These are phyloP conservation scores for Melaleuca alternifolia DNA, from an alignment of 345 rosid genomes.

Conservation along the genomic window DNA sequence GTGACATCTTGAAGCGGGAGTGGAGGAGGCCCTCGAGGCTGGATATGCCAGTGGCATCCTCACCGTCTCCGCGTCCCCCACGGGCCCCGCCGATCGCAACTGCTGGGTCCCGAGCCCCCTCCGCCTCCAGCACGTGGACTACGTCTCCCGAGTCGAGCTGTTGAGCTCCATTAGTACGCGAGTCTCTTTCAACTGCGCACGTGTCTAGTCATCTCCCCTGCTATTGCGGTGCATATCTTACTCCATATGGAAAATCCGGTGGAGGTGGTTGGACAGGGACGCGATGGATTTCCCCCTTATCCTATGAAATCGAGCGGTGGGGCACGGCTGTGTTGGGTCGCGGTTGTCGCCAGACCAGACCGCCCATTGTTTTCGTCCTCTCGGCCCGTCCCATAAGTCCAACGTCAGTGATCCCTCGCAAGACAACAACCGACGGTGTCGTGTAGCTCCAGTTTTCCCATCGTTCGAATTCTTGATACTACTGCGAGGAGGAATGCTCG, in stretches of 20 bases:
- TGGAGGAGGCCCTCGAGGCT: too few relatives aligned
- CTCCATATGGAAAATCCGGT: background rate
- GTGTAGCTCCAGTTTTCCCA: background rate
- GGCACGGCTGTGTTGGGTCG: background rate
- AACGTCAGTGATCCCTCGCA: background rate
- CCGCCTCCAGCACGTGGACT: too few relatives aligned
- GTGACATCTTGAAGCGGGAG: too few relatives aligned
- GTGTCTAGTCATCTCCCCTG: background rate
- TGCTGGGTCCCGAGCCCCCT: too few relatives aligned
- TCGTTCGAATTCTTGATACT: background rate
- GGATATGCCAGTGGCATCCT: too few relatives aligned
- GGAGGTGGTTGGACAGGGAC: background rate
- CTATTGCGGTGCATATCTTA: background rate
- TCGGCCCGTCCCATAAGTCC: background rate
- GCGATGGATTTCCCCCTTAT: background rate
- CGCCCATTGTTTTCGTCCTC: background rate
- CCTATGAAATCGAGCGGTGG: background rate
- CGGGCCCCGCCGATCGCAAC: too few relatives aligned
- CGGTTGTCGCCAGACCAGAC: background rate
- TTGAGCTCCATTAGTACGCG: too few relatives aligned
- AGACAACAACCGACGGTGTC: background rate
- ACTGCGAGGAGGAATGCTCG: background rate
- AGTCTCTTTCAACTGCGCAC: background rate
- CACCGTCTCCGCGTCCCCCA: too few relatives aligned
- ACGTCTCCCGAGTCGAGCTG: too few relatives aligned